These are phyloP conservation scores for Talaromyces piceae DNA, from an alignment of 2,329 filamentous ascomycete species.

Conservation along the genomic window DNA sequence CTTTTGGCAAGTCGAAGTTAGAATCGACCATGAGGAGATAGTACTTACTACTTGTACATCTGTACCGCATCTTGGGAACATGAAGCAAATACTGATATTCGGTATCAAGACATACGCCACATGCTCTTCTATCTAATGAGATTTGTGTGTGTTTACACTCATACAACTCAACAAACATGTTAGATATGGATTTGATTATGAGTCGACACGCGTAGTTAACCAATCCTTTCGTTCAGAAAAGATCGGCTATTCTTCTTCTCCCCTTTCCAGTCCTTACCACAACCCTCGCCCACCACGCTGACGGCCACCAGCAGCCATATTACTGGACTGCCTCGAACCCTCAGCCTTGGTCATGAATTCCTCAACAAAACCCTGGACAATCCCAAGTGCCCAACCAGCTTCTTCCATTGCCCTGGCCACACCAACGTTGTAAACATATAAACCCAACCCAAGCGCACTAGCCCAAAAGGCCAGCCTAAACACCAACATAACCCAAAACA, in stretches of 20 bases:
- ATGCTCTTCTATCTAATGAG: background rate
- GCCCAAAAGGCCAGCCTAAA: constrained; percentile 60
- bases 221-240: background rate
- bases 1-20: background rate
- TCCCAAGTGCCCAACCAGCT: constrained; percentile 51
- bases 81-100: background rate
- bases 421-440: constrained; percentile 46
- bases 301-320: background rate
- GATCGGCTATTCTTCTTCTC: background rate
- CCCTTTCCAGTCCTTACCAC: background rate
- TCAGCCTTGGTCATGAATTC: constrained; percentile 42
- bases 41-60: too few relatives aligned
- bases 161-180: too few relatives aligned
- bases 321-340: constrained; percentile 4
- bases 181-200: background rate
- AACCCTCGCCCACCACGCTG: background rate
- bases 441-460: constrained; percentile 45
- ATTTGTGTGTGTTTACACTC: background rate
- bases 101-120: background rate
- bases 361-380: constrained; percentile 55
- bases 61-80: background rate
- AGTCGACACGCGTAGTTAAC: background rate
- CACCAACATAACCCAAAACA: constrained; percentile 68
- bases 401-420: constrained; percentile 26
- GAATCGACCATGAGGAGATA: too few relatives aligned